Evolutionary conservation across 352 stramenopile genomes (phyloP), one percentile per base, ranked within the genome.

Genomic region (Globisporangium acanthophoron): DNA sequence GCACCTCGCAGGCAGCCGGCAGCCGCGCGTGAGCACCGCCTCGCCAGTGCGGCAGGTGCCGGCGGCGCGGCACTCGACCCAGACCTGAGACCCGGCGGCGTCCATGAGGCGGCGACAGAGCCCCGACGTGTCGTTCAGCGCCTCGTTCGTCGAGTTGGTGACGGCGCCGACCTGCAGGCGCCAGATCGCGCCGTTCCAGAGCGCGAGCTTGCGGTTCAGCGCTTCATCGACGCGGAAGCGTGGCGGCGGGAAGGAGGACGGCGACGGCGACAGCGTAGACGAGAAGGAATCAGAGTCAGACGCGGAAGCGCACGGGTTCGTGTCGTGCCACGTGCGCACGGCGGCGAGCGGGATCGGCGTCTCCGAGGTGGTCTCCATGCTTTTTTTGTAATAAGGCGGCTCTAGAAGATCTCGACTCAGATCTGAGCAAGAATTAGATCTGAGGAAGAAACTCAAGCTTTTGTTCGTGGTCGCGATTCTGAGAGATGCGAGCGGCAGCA

Each of bases 11-110:
- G 75, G 77, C 20, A 97, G 62, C 9, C 65, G 62, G 53, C 84
- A 96, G 8, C 85, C 88, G 24, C 79, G 73, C 12, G 88, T 96
- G 48, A 92, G 62, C n/a, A 92, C 77, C 12, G 87, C 76, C 37
- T 96, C 85, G 31, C 86, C 88, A 9, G 87, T 95, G 58, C 85
- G 82, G 55, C 88, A 96, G 2, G 52, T 53, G 8, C 71, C 80
- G 0, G 56, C 78, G 0, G 80, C 69, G 11, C 71, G 66, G 61
- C 84, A 94, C 60, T 92, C 87, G 50, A 90, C 73, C 53, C 62
- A 73, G 43, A 96, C 86, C 67, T 91, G 65, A 20, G 74, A 70
- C 0, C 88, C 88, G 0, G 88, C 88, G 9, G 81, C 81, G 31
- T 78, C 61, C n/a, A 93, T 56, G 41, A 96, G 66, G 29, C 72